Percentiles rank a stretch among this genome's conserved stretches.
These are phyloP conservation scores for Mallotus repandus DNA, from an alignment of 441 rosid genomes.

Conservation along the genomic window DNA sequence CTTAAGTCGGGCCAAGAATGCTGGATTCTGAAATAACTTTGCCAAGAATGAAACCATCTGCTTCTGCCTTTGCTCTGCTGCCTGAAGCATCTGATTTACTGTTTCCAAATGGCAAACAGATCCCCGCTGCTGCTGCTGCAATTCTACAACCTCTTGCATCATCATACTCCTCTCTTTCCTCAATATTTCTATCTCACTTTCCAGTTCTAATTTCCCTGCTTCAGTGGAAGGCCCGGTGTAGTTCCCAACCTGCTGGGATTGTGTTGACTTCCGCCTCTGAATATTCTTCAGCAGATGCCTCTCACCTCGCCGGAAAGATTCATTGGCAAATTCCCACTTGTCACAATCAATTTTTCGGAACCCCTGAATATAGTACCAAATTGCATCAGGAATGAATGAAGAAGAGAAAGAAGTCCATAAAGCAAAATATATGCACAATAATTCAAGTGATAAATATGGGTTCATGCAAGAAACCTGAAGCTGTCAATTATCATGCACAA, in stretches of 20 bases:
- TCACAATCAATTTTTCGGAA: constrained; percentile 82
- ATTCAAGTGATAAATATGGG: background rate
- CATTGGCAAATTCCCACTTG: constrained; percentile 92
- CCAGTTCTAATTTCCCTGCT: constrained; percentile 41
- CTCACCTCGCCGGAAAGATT: constrained; percentile 71
- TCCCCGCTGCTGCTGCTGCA: constrained; percentile 65
- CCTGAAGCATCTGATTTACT: constrained; percentile 62
- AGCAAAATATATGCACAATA: background rate
- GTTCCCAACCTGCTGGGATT: constrained; percentile 50
- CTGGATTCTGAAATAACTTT: constrained; percentile 65
- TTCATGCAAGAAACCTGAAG: constrained; percentile 22
- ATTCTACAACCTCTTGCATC: constrained; percentile 77
- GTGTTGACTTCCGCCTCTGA: constrained; percentile 72
- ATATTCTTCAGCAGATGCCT: constrained; percentile 75
- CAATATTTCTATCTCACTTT: constrained; percentile 59
- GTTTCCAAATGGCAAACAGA: constrained; percentile 47
- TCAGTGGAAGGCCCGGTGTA: constrained; percentile 45
- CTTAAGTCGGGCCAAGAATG: constrained; percentile 51
- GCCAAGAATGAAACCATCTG: constrained; percentile 81
- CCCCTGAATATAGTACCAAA: constrained; percentile 57
- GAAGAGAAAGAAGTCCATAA: constrained; percentile 11
- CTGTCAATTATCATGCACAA: constrained; percentile 8
- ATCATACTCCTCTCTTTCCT: constrained; percentile 59
- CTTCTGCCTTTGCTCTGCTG: constrained; percentile 74
- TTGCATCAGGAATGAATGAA: constrained; percentile 24